Conservation (phyloP, 106 monocot genomes). For the Gastrodia elata region DNA sequence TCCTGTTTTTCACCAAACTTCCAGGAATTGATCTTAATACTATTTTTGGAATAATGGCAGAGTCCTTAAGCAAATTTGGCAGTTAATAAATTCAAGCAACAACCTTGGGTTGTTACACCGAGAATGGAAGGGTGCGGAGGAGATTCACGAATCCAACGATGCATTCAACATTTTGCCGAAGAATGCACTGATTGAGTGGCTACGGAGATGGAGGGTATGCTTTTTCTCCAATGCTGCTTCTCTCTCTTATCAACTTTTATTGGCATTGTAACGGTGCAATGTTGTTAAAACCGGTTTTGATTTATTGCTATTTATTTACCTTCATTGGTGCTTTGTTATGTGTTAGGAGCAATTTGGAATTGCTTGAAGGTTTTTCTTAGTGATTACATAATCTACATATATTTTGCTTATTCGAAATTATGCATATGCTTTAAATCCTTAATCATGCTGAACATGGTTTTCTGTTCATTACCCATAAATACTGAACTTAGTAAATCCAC, state of each 20-base stretch:
- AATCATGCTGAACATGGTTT: too few relatives aligned
- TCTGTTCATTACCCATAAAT: too few relatives aligned
- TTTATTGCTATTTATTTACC: neutral
- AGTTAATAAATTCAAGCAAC: too few relatives aligned
- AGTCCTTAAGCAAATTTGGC: too few relatives aligned
- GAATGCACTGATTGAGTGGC: conserved; percentile 30
- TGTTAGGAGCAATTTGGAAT: neutral
- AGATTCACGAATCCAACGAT: conserved; percentile 6
- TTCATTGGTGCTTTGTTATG: neutral
- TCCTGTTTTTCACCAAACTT: too few relatives aligned
- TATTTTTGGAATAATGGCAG: too few relatives aligned
- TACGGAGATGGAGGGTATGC: conserved; percentile 39
- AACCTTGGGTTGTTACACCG: too few relatives aligned
- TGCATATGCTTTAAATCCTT: too few relatives aligned
- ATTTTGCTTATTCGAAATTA: too few relatives aligned
- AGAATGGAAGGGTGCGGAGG: neutral
- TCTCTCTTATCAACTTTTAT: neutral
- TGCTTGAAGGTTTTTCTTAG: neutral
- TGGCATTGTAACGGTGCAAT: neutral
- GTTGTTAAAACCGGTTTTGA: neutral
- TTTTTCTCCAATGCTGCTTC: neutral
- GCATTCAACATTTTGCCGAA: conserved; percentile 36
- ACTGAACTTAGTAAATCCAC: too few relatives aligned
- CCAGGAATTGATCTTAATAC: too few relatives aligned
- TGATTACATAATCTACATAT: neutral